Conservation (phyloP, 768 basidiomycete species). For the Suillus placidus region DNA sequence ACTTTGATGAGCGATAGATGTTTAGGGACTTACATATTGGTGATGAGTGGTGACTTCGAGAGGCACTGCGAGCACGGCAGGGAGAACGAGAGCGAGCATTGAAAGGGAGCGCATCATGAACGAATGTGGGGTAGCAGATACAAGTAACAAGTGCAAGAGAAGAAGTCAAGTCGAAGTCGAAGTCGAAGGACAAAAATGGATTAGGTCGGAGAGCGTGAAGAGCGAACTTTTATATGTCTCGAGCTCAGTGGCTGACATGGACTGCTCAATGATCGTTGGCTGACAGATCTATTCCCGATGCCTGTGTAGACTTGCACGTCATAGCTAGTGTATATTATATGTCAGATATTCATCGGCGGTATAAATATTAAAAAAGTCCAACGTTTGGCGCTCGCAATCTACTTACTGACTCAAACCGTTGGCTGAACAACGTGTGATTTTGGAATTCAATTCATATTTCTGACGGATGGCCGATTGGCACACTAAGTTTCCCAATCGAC, state of each 20-base stretch:
- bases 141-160: background rate
- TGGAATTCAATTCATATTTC: background rate
- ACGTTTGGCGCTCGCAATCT: background rate
- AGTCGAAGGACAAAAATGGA: background rate
- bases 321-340: background rate
- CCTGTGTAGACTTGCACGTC: background rate
- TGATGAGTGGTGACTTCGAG: slow-evolving; percentile 14
- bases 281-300: background rate
- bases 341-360: background rate
- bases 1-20: no score
- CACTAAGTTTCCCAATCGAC: background rate
- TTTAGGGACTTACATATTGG: background rate
- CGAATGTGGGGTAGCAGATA: slow-evolving; percentile 14
- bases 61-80: slow-evolving; percentile 23
- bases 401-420: background rate
- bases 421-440: background rate
- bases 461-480: background rate
- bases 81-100: slow-evolving; percentile 22
- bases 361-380: background rate
- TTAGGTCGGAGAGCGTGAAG: background rate
- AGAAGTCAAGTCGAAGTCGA: background rate
- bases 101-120: slow-evolving; percentile 27
- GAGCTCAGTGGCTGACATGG: slow-evolving; percentile 9
- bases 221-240: slow-evolving; percentile 6
- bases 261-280: background rate